phyloP scores from a whole-genome alignment of 2,329 filamentous ascomycete species.

The Drechslera avenae region DNA sequence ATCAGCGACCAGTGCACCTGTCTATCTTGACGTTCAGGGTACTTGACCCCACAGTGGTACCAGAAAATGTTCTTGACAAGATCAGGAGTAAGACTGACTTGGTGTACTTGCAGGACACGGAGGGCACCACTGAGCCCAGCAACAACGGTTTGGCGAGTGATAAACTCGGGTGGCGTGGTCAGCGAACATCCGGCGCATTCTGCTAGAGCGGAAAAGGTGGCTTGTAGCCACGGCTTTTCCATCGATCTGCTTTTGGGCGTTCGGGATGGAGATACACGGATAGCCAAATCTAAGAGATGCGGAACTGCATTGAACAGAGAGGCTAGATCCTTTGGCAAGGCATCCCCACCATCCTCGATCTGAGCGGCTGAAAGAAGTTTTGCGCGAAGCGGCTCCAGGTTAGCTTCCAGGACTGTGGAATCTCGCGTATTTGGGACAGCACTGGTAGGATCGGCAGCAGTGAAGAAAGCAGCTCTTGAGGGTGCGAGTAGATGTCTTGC shows the following conservation, averaged over 20 bases:
- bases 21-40: constrained; percentile 24
- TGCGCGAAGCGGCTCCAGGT: constrained; percentile 35
- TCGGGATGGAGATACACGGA: constrained; percentile 48
- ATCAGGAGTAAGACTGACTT: constrained; percentile 32
- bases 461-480: constrained; percentile 46
- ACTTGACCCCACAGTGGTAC: constrained; percentile 43
- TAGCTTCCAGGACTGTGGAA: constrained; percentile 25
- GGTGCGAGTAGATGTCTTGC: constrained; percentile 52
- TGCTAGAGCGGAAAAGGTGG: constrained; percentile 45
- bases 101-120: constrained; percentile 29
- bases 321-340: constrained; percentile 25
- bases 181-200: constrained; percentile 43
- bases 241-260: constrained; percentile 48
- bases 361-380: constrained; percentile 41
- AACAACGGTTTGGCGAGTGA: constrained; percentile 26
- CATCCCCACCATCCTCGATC: constrained; percentile 34
- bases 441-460: constrained; percentile 5
- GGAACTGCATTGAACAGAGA: constrained; percentile 37
- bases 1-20: constrained; percentile 40
- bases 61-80: constrained; percentile 42
- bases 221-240: constrained; percentile 54
- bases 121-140: constrained; percentile 33
- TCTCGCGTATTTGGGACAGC: constrained; percentile 7
- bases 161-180: constrained; percentile 27
- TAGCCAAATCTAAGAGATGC: constrained; percentile 49